Percentiles rank a stretch among this genome's conserved stretches.
Evolutionary conservation across 352 stramenopile genomes (phyloP).

Genomic region (Phytophthora tubulina): DNA sequence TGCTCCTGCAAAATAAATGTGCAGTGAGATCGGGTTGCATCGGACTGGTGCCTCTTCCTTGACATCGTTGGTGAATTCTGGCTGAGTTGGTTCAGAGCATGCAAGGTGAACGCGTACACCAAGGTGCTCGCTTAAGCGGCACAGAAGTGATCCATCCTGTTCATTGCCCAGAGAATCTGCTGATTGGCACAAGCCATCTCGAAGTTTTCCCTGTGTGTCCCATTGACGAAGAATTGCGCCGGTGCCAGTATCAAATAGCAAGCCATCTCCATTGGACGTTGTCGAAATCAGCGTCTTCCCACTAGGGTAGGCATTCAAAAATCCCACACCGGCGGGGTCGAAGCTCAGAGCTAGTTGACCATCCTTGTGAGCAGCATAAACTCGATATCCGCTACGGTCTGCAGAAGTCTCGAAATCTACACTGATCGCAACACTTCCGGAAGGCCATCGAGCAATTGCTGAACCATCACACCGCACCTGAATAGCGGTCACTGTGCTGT

Average conservation of each 20-base stretch:
- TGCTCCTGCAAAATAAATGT: conserved; percentile 58
- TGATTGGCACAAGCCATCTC: conserved; percentile 51
- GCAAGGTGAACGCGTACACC: conserved; percentile 50
- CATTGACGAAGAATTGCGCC: conserved; percentile 67
- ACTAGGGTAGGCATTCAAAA: conserved; percentile 85
- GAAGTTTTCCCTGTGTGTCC: conserved; percentile 51
- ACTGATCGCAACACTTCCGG: conserved; percentile 69
- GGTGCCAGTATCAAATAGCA: conserved; percentile 62
- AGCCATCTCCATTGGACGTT: conserved; percentile 64
- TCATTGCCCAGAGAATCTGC: conserved; percentile 47
- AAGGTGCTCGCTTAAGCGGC: conserved; percentile 61
- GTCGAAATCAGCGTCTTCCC: conserved; percentile 80
- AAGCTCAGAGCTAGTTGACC: conserved; percentile 74
- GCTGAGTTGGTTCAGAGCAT: neutral
- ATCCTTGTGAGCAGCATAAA: conserved; percentile 79
- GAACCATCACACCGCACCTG: conserved; percentile 72
- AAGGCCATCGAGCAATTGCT: conserved; percentile 73
- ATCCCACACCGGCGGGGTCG: conserved; percentile 68
- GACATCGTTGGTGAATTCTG: neutral
- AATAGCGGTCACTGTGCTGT: conserved; percentile 58
- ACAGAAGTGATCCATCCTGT: conserved; percentile 54
- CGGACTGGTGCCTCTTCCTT: neutral
- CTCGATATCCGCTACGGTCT: conserved; percentile 56
- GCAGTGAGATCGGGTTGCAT: conserved; percentile 45
- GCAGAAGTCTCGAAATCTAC: conserved; percentile 62